Percentiles rank a stretch among this genome's conserved stretches.
phyloP scores from a whole-genome alignment of 306 rosid genomes.

The Rosa lucieae region DNA sequence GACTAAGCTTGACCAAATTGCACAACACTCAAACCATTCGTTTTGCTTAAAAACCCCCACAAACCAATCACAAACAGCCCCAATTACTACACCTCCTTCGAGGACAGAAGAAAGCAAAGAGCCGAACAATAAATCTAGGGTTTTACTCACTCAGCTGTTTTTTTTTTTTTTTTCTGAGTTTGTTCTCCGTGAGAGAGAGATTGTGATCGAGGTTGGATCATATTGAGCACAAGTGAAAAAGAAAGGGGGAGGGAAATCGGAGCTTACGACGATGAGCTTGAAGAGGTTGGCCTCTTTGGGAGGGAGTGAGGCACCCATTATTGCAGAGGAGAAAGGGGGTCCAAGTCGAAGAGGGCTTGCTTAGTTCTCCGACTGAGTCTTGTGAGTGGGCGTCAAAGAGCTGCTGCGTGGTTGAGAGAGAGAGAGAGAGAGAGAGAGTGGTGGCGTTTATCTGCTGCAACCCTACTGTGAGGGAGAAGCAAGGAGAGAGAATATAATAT shows the following conservation, averaged over 20 bases:
- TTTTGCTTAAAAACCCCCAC: background rate
- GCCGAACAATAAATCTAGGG: slow-evolving; percentile 15
- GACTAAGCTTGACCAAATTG: slow-evolving; percentile 4
- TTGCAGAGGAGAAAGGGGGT: slow-evolving; percentile 24
- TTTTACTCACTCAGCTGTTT: background rate
- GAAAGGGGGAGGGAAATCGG: slow-evolving; percentile 28
- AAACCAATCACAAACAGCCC: slow-evolving; percentile 10
- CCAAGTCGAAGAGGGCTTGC: background rate
- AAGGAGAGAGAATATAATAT: background rate
- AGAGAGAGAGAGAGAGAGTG: slow-evolving; percentile 15
- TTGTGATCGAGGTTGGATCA: slow-evolving; percentile 32
- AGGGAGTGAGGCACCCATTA: slow-evolving; percentile 95
- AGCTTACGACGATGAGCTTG: slow-evolving; percentile 97
- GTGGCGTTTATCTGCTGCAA: slow-evolving; percentile 71
- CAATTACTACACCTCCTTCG: background rate
- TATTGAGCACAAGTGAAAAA: slow-evolving; percentile 11
- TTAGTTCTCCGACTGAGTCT: background rate
- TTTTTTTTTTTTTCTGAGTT: background rate
- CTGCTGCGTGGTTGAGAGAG: background rate
- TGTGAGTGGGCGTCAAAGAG: slow-evolving; percentile 14
- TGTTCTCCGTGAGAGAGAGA: background rate
- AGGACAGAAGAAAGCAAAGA: no score
- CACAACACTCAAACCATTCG: background rate
- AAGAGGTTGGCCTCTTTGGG: slow-evolving; percentile 93
- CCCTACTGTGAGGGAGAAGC: slow-evolving; percentile 52